phyloP scores from a whole-genome alignment of 495 filamentous ascomycete species.

The Sporormia fimetaria region DNA sequence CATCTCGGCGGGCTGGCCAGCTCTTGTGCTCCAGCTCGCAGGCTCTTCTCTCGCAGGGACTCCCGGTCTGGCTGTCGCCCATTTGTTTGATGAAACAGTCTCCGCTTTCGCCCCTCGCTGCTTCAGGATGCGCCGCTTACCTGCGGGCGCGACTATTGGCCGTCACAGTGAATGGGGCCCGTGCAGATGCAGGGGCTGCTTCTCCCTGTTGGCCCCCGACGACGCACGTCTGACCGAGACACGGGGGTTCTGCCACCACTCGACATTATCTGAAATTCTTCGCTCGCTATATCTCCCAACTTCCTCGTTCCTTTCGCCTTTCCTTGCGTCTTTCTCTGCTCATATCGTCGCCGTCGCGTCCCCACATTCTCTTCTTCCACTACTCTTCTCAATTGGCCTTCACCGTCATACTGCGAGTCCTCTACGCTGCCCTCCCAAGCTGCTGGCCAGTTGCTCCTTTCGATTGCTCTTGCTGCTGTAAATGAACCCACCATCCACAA shows the following conservation, averaged over 20 bases:
- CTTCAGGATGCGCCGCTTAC: constrained; percentile 1
- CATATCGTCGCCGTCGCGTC: constrained; percentile 4
- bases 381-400: constrained; percentile 5
- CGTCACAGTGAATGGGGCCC: constrained; percentile 8
- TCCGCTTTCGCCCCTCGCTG: constrained; percentile 12
- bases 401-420: not conserved
- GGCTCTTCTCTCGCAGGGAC: no score
- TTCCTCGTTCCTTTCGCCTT: constrained; percentile 5
- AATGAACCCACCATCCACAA: constrained; percentile 2
- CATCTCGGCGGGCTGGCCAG: constrained; percentile 1
- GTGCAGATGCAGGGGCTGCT: constrained; percentile 15
- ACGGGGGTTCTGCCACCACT: constrained; percentile 5
- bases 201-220: no score
- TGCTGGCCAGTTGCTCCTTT: constrained; percentile 24
- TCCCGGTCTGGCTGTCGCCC: constrained; percentile 16
- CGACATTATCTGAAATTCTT: constrained; percentile 17
- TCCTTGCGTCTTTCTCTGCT: constrained; percentile 1
- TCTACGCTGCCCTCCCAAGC: not conserved
- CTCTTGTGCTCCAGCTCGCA: constrained; percentile 11
- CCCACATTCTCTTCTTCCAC: not conserved
- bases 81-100: constrained; percentile 20
- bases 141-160: constrained; percentile 7
- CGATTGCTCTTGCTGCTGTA: no score
- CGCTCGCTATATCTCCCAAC: constrained; percentile 10
- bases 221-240: constrained; percentile 11